A percentile compares a stretch with the other conserved stretches of the same genome.
Conservation (phyloP, 805 yeast genomes). For the Schwanniomyces pseudopolymorphus region DNA sequence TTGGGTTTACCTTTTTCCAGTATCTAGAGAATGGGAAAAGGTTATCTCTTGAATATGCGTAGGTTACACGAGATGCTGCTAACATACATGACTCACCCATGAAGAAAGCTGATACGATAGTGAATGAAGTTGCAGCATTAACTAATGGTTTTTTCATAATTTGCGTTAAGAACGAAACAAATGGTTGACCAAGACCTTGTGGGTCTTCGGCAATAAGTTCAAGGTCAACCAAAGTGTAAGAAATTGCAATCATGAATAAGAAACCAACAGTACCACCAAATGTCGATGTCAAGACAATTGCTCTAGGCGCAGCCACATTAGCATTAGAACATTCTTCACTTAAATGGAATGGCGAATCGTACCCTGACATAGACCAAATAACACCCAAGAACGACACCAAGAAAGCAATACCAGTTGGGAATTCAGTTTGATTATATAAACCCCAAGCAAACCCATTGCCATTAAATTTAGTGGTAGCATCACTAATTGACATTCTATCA, state of each 20-base stretch:
- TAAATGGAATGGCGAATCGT: slow-evolving; percentile 72
- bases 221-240: slow-evolving; percentile 58
- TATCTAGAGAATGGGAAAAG: slow-evolving; percentile 56
- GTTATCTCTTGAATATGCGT: slow-evolving; percentile 67
- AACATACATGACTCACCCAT: slow-evolving; percentile 51
- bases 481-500: slow-evolving; percentile 31
- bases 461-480: slow-evolving; percentile 45
- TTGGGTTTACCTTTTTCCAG: slow-evolving; percentile 50
- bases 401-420: slow-evolving; percentile 61
- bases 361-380: slow-evolving; percentile 73
- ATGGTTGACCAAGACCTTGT: slow-evolving; percentile 57
- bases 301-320: slow-evolving; percentile 62
- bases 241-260: slow-evolving; percentile 57
- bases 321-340: slow-evolving; percentile 74
- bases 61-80: slow-evolving; percentile 66
- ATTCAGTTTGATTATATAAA: slow-evolving; percentile 56
- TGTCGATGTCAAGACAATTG: slow-evolving; percentile 58
- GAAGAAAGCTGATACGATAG: slow-evolving; percentile 39
- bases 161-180: slow-evolving; percentile 54
- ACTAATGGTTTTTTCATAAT: slow-evolving; percentile 40
- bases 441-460: slow-evolving; percentile 52
- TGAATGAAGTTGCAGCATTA: slow-evolving; percentile 35
- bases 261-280: slow-evolving; percentile 59
- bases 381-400: slow-evolving; percentile 60
- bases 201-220: slow-evolving; percentile 46